phyloP scores from a whole-genome alignment of 371 early-diverging fungal genomes.

The Chytridium lagenaria region DNA sequence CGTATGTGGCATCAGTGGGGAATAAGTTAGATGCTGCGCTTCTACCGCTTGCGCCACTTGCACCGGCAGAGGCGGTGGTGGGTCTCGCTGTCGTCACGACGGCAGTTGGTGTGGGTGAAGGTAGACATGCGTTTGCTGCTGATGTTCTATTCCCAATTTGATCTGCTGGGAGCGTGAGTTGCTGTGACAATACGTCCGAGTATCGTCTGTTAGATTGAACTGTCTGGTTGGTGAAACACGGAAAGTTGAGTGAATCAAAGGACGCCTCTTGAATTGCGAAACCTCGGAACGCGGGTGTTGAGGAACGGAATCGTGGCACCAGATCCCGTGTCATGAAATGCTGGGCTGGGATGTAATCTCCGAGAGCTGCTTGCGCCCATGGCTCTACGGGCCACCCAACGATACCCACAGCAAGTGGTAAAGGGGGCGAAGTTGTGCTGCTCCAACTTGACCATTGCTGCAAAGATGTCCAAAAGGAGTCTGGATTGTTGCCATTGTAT shows the following conservation, averaged over 20 bases:
- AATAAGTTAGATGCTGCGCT: neutral
- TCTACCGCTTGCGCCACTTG: neutral
- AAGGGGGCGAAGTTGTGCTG: neutral
- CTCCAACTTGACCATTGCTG: slow-evolving; percentile 30
- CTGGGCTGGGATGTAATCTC: slow-evolving; percentile 37
- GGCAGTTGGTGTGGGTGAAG: neutral
- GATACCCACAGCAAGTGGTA: slow-evolving; percentile 35
- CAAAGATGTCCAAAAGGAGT: slow-evolving; percentile 37
- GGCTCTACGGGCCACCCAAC: slow-evolving; percentile 29
- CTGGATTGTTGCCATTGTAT: slow-evolving; percentile 31
- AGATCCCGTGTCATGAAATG: slow-evolving; percentile 22
- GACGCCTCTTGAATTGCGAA: slow-evolving; percentile 38
- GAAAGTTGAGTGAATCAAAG: slow-evolving; percentile 32
- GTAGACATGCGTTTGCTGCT: slow-evolving; percentile 5
- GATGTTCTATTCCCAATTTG: slow-evolving; percentile 26
- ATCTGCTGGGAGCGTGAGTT: slow-evolving; percentile 30
- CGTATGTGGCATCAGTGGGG: neutral
- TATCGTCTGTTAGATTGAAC: slow-evolving; percentile 10
- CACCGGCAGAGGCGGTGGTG: neutral
- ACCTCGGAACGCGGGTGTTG: slow-evolving; percentile 30
- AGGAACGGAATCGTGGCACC: slow-evolving; percentile 15
- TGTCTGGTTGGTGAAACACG: slow-evolving; percentile 31
- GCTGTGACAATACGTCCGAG: slow-evolving; percentile 29
- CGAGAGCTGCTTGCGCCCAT: slow-evolving; percentile 33
- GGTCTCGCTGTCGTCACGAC: neutral